Conservation (phyloP, 2,329 filamentous ascomycete genomes). For the Aureobasidium sp. region DNA sequence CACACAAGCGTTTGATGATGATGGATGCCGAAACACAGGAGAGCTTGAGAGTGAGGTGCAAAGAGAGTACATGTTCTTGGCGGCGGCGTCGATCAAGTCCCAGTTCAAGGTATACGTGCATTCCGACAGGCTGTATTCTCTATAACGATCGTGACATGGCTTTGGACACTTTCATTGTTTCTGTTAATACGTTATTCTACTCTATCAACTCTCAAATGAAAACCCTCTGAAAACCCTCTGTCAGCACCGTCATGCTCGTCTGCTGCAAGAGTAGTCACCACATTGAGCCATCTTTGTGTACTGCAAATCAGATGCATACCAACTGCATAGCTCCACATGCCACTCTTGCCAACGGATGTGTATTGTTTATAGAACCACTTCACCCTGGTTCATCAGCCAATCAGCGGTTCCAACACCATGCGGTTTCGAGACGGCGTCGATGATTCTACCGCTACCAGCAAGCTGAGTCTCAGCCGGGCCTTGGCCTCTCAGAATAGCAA, state of each 20-base stretch:
- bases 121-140: not conserved
- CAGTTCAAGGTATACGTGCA: not conserved
- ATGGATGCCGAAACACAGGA: not conserved
- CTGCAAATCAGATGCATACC: not conserved
- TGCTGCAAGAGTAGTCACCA: too few relatives aligned
- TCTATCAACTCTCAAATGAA: not conserved
- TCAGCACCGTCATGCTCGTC: too few relatives aligned
- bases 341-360: not conserved
- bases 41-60: not conserved
- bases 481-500: conserved; percentile 2
- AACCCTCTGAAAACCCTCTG: too few relatives aligned
- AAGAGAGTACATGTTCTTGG: not conserved
- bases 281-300: too few relatives aligned
- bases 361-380: not conserved
- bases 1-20: not conserved
- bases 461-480: conserved; percentile 4
- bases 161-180: not conserved
- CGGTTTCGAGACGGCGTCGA: not conserved
- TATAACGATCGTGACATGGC: not conserved
- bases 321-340: not conserved
- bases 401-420: not conserved
- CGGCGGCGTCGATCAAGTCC: not conserved
- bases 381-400: not conserved
- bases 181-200: not conserved
- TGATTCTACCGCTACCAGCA: not conserved